phyloP scores from a whole-genome alignment of 2,329 filamentous ascomycete genomes.

The Ciborinia camelliae region DNA sequence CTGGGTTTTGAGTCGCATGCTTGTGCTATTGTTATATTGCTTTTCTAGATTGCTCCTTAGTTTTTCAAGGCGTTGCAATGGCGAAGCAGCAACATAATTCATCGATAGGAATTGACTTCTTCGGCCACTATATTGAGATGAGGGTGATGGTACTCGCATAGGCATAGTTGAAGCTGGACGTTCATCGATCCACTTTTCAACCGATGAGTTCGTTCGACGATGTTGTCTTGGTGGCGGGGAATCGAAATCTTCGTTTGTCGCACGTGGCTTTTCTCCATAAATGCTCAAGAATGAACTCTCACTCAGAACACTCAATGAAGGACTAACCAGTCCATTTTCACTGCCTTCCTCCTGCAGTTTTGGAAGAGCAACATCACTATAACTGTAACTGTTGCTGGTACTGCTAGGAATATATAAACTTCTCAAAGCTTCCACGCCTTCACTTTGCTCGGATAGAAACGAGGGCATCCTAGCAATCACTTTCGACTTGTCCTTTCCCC shows the following conservation, averaged over 20 bases:
- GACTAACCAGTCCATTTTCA: slow-evolving; percentile 48
- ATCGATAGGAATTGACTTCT: slow-evolving; percentile 45
- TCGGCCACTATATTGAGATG: slow-evolving; percentile 17
- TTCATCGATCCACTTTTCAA: slow-evolving; percentile 38
- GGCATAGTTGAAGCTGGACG: slow-evolving; percentile 25
- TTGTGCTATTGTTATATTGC: slow-evolving; percentile 8
- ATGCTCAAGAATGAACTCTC: slow-evolving; percentile 66
- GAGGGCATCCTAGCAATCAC: slow-evolving; percentile 58
- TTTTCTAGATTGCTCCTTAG: slow-evolving; percentile 37
- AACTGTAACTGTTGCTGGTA: slow-evolving; percentile 34
- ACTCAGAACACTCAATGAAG: slow-evolving; percentile 61
- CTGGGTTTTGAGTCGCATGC: slow-evolving; percentile 3
- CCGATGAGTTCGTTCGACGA: slow-evolving; percentile 26
- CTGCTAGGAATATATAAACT: slow-evolving; percentile 50
- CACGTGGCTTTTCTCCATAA: slow-evolving; percentile 49
- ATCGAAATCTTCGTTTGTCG: slow-evolving; percentile 22
- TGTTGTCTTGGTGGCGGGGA: slow-evolving; percentile 22
- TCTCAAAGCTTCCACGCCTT: slow-evolving; percentile 58
- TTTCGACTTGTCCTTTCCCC: slow-evolving; percentile 30
- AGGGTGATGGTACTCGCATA: slow-evolving; percentile 14
- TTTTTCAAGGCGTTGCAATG: slow-evolving; percentile 50
- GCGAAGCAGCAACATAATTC: slow-evolving; percentile 48
- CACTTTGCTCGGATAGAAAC: slow-evolving; percentile 58
- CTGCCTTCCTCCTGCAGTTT: slow-evolving; percentile 43
- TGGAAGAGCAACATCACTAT: slow-evolving; percentile 50